Evolutionary conservation across 805 yeast species (phyloP).

Genomic region (Lipomyces sp.): DNA sequence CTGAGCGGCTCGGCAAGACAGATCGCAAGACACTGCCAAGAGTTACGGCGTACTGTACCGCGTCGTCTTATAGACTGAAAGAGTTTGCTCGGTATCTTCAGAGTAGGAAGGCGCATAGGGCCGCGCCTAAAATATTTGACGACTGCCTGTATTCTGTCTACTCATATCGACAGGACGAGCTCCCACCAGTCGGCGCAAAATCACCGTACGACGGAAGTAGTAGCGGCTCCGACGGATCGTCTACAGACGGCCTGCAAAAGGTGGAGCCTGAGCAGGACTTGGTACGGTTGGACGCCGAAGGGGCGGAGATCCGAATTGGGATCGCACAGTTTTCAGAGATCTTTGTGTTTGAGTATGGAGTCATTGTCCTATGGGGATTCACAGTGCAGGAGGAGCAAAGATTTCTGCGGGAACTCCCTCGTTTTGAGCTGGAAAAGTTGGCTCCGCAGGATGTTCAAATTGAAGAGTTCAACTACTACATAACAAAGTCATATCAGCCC

Average conservation of each 20-base stretch:
- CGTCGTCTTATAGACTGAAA: conserved; percentile 88
- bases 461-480: conserved; percentile 93
- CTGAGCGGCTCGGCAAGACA: conserved; percentile 86
- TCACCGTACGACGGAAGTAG: conserved; percentile 10
- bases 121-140: conserved; percentile 86
- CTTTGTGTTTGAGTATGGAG: conserved; percentile 94
- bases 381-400: conserved; percentile 80
- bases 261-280: conserved; percentile 40
- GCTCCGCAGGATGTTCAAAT: conserved; percentile 90
- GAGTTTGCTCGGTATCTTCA: conserved; percentile 84
- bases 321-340: conserved; percentile 71
- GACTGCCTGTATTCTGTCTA: conserved; percentile 95
- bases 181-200: conserved; percentile 5
- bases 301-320: conserved; percentile 90
- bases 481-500: conserved; percentile 93
- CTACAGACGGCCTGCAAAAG: conserved; percentile 3
- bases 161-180: conserved; percentile 45
- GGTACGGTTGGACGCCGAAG: conserved; percentile 85
- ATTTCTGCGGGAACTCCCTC: conserved; percentile 81
- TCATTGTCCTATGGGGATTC: conserved; percentile 97
- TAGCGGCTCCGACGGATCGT: conserved; percentile 2
- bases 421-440: conserved; percentile 85
- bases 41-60: conserved; percentile 95
- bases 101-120: conserved; percentile 61
- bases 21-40: conserved; percentile 85